These are phyloP conservation scores for Theobroma grandiflorum DNA, from an alignment of 441 rosid genomes.

Conservation along the genomic window DNA sequence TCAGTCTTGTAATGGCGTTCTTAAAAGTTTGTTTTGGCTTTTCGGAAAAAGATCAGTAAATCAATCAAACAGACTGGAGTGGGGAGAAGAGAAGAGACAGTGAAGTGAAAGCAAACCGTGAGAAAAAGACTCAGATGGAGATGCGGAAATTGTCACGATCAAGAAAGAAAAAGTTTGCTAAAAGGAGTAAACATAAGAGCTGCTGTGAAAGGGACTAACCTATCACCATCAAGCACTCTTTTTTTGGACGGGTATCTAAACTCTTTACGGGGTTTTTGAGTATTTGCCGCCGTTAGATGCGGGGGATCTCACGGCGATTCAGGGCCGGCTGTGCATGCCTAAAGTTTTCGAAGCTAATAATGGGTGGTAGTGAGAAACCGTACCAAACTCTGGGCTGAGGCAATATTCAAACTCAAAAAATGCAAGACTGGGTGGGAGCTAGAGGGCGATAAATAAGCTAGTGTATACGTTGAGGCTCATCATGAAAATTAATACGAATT, in stretches of 20 bases:
- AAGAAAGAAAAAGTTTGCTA: neutral
- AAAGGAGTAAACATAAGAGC: neutral
- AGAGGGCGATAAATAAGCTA: neutral
- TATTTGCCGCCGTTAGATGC: slow-evolving; percentile 44
- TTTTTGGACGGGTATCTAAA: slow-evolving; percentile 23
- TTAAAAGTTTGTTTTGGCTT: neutral
- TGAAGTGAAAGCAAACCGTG: neutral
- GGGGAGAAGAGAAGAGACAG: neutral
- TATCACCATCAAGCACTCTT: slow-evolving; percentile 63
- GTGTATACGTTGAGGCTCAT: neutral
- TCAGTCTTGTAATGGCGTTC: neutral
- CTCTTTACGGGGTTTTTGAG: slow-evolving; percentile 26
- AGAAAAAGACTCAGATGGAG: slow-evolving; percentile 30
- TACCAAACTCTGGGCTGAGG: neutral
- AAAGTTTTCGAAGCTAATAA: neutral
- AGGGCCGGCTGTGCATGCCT: slow-evolving; percentile 29
- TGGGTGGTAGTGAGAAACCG: neutral
- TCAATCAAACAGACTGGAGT: neutral
- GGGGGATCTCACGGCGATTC: slow-evolving; percentile 33
- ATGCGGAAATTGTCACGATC: neutral
- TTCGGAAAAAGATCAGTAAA: neutral
- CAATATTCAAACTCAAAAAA: neutral
- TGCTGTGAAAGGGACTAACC: slow-evolving; percentile 57
- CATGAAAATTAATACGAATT: neutral
- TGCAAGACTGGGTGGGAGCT: neutral